Conservation (phyloP, 2,329 filamentous ascomycete genomes). For the Colletotrichum cereale region DNA sequence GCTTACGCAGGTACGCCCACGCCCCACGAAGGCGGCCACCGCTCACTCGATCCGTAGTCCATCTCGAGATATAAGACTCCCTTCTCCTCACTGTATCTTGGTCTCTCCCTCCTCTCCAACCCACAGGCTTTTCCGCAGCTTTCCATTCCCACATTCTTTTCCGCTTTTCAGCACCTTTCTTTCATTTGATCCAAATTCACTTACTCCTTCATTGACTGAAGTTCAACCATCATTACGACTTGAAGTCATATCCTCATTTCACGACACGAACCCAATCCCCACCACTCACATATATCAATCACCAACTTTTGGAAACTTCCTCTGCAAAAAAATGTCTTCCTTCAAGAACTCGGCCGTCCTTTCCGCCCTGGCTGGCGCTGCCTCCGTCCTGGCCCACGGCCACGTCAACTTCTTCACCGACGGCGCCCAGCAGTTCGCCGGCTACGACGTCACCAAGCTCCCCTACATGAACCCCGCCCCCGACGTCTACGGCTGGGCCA, state of each 20-base stretch:
- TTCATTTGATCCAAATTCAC: slow-evolving; percentile 33
- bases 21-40: slow-evolving; percentile 2
- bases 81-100: slow-evolving; percentile 3
- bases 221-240: slow-evolving; percentile 36
- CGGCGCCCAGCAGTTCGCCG: slow-evolving; percentile 48
- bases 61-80: slow-evolving; percentile 39
- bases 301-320: slow-evolving; percentile 29
- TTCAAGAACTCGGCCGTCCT: slow-evolving; percentile 42
- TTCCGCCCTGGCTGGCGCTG: slow-evolving; percentile 43
- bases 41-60: neutral
- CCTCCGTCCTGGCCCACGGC: slow-evolving; percentile 47
- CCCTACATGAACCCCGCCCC: slow-evolving; percentile 46
- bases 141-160: slow-evolving; percentile 40
- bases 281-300: neutral
- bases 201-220: slow-evolving; percentile 41
- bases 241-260: slow-evolving; percentile 34
- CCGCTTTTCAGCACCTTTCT: slow-evolving; percentile 38
- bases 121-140: slow-evolving; percentile 35
- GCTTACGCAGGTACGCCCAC: slow-evolving; percentile 27
- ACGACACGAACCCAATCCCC: slow-evolving; percentile 6
- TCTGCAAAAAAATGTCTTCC: slow-evolving; percentile 43
- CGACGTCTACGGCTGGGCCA: slow-evolving; percentile 50
- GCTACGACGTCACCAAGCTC: slow-evolving; percentile 45
- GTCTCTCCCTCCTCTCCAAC: neutral
- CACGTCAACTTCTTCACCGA: slow-evolving; percentile 48